Conservation (phyloP, 495 filamentous ascomycete species). For the Stereocaulon alpinum region DNA sequence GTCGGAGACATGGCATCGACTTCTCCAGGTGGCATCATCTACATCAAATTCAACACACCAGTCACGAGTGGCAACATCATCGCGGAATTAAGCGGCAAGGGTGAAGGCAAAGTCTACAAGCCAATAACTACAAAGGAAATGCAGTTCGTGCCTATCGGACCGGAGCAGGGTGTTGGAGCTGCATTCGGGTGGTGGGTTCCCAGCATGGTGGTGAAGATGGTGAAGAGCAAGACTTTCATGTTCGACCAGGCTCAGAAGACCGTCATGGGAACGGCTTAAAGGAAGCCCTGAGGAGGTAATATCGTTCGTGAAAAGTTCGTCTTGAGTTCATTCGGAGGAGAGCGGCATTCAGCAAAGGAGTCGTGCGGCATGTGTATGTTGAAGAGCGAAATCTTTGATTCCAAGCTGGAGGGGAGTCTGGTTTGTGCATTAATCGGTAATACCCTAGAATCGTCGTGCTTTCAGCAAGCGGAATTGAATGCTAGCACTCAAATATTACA, state of each 20-base stretch:
- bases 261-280: conserved; percentile 17
- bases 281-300: not conserved
- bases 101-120: conserved; percentile 17
- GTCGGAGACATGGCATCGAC: conserved; percentile 37
- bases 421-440: too few relatives aligned
- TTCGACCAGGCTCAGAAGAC: conserved; percentile 12
- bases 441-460: too few relatives aligned
- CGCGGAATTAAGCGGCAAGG: conserved; percentile 13
- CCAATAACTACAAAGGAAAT: conserved; percentile 27
- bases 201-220: conserved; percentile 20
- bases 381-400: too few relatives aligned
- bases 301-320: not conserved
- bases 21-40: conserved; percentile 17
- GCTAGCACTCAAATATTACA: too few relatives aligned
- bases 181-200: conserved; percentile 25
- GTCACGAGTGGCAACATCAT: conserved; percentile 16
- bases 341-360: not conserved
- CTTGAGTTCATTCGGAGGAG: not conserved
- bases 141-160: conserved; percentile 26
- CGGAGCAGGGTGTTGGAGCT: conserved; percentile 21
- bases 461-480: too few relatives aligned
- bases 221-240: conserved; percentile 23
- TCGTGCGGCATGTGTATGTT: not conserved
- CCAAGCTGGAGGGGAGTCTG: too few relatives aligned
- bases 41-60: conserved; percentile 12